Base-by-base conservation (phyloP, 73 alveolate species). In the Effrenium voratum region DNA sequence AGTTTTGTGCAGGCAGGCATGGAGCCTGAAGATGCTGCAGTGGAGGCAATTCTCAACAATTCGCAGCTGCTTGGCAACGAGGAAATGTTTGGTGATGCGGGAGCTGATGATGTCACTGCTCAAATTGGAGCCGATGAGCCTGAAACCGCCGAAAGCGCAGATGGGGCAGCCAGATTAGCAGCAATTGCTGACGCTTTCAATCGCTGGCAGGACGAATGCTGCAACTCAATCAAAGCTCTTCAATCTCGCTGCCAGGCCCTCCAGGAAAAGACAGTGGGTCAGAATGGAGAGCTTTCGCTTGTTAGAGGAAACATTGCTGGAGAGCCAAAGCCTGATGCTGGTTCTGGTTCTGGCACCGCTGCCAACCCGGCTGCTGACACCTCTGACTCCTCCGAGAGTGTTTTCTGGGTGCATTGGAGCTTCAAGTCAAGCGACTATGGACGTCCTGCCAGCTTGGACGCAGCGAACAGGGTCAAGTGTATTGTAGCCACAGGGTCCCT, bases 321-420 rank as follows among this genome's bases (percentile, higher is more conserved):
- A 1, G 5, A 19, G 75, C 40, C 15, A 24, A 36, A 8, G 5
- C 15, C 75, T 24, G 81, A 24, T 5, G 40, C 59, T 2, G 22
- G 12, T 2, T 43, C 86, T 10, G 38, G 41, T 16, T 4, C 4
- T 3, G 36, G 13, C n/a, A 75, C 34, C 16, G 34, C 77, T 22
- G 68, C 41, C 2, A 55, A 15, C 12, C 22, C 68, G 12, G 12
- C 68, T 15, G 22, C 30, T 15, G 68, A 12, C 12, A 15, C 68
- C 12, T 55, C 68, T 15, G 12, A 12, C 68, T 15, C 12, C 12
- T 12, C 12, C 68, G 66, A 45, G 45, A 26, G 60, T 1, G 68
- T 77, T 6, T 77, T 77, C 12, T 77, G 88, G 88, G 88, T 77
- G 22, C 88, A 77, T 77, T 77, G 88, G 88, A 22, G 44, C 6